These are phyloP conservation scores for Alternaria longipes DNA, from an alignment of 2,329 filamentous ascomycete species.

Conservation along the genomic window DNA sequence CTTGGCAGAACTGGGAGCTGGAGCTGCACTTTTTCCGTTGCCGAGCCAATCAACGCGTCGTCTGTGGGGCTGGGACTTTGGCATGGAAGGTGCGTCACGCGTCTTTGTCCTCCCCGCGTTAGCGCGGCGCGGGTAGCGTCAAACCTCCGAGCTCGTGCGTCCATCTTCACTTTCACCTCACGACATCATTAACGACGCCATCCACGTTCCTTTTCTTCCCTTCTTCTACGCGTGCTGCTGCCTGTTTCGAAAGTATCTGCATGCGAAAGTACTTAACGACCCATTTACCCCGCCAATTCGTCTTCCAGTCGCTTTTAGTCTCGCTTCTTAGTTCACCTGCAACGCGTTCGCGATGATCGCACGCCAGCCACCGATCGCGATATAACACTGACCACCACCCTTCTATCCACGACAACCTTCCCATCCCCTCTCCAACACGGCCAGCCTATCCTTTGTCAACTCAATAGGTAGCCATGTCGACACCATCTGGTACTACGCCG, in stretches of 20 bases:
- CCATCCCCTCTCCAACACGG: conserved; percentile 27
- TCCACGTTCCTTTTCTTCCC: conserved; percentile 24
- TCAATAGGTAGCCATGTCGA: conserved; percentile 45
- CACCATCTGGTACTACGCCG: conserved; percentile 34
- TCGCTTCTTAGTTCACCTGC: conserved; percentile 29
- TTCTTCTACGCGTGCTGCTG: conserved; percentile 25
- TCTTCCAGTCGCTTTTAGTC: conserved; percentile 13
- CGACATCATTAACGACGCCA: conserved; percentile 22
- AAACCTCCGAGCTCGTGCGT: conserved; percentile 35
- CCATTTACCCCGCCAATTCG: conserved; percentile 18
- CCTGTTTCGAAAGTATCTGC: conserved; percentile 17
- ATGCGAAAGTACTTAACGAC: conserved; percentile 10
- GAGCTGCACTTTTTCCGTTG: conserved; percentile 29
- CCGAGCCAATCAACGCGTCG: conserved; percentile 38
- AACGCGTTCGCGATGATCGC: conserved; percentile 50
- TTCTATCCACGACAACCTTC: conserved; percentile 30
- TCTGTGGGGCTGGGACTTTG: conserved; percentile 7
- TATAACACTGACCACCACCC: conserved; percentile 39
- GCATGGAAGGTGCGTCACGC: conserved; percentile 31
- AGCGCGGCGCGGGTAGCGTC: conserved; percentile 26
- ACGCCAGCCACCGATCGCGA: conserved; percentile 49
- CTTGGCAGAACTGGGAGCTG: conserved; percentile 22
- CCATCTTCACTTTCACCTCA: conserved; percentile 22
- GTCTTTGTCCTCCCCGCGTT: conserved; percentile 25
- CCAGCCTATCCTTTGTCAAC: conserved; percentile 25